Evolutionary conservation across 352 stramenopile species (phyloP), one percentile per base, ranked within the genome.

Genomic region (Pelagophyceae sp.): DNA sequence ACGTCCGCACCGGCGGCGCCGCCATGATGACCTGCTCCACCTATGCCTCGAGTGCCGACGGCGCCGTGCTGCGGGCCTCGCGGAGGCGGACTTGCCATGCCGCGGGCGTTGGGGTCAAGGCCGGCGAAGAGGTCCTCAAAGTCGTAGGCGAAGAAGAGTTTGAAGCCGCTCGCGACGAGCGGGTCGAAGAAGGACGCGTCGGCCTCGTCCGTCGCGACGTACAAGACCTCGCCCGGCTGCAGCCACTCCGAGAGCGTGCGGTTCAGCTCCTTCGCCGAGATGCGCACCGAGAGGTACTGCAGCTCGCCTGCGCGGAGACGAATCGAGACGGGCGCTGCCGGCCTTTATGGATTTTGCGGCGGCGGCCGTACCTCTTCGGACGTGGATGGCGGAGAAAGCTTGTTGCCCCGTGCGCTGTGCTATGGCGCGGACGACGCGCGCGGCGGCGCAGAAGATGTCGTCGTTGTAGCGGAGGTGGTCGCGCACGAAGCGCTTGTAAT

Each of bases 401-500:
- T 1, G 5, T 1, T 19, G 35, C n/a, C 5, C 29, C 15, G 15
- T 6, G 15, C 6, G 25, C 11, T 1, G 1, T 6, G 31, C 25
- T 1, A 74, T 15, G 17, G 67, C 67, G 33, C 45, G 33, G 27
- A 76, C 40, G 20, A 80, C 64, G 27, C 70, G 25, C 6, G 31
- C 77, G 23, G 67, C 77, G 1, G 51, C 72, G 60, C 77, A 80
- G 38, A 74, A 31, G 33, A 80, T 79, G 15, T 79, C 77, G 31
- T 80, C 77, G 27, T 23, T 35, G 51, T 80, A 80, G 5, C 72
- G 6, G 33, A 80, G 60, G 5, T 33, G 37, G 38, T 80, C 77
- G 20, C 77, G 72, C 19, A 61, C 60, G 60, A 80, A 78, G 37
- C 77, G 72, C 58, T 72, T 72, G 60, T 80, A 80, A 67, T 76